Evolutionary conservation across 176 grass and related monocot genomes (phyloP), one percentile per base, ranked within the genome.

Genomic region (Tuctoria greenei): DNA sequence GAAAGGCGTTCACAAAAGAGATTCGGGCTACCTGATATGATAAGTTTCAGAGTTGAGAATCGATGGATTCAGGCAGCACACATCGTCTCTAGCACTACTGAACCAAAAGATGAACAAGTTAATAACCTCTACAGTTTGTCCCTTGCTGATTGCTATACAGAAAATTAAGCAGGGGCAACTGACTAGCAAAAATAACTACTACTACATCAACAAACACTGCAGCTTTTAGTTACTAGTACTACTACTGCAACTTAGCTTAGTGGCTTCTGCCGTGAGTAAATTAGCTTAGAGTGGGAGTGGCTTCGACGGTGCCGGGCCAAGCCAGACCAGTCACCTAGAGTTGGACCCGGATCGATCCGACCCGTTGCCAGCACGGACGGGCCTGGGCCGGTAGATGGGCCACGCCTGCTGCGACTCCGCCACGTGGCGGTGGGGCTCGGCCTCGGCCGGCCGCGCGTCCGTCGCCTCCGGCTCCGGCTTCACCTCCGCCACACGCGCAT

Each of bases 321-420:
- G 23, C 16, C 56, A 10, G 21, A 54, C n/a, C n/a, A n/a, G n/a
- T 89, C 76, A 93, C 16, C 80, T 67, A 36, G 67, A 78, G 12
- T 65, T 80, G n/a, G 84, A 90, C 36, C 54, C 64, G 36, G 40
- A 66, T 57, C 80, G 66, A 63, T 78, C 83, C 25, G 68, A 56
- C 39, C 86, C 83, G 39, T n/a, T 78, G 66, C 84, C 77, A 8
- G 51, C 81, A 17, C 64, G 73, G 60, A 86, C 67, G 28, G 89
- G 73, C 18, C 45, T 79, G 70, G 93, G 86, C 59, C 83, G 76
- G 78, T 92, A 90, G 6, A 90, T 87, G 72, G 91, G 80, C 91
- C 91, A 93, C 14, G 64, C 39, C 35, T 60, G 60, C 35, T 60
- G 60, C 79, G 24, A 56, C 44, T 77, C 70, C 15, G 6, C 20